Evolutionary conservation across 2,329 filamentous ascomycete genomes (phyloP).

Genomic region (Fusarium sp.): DNA sequence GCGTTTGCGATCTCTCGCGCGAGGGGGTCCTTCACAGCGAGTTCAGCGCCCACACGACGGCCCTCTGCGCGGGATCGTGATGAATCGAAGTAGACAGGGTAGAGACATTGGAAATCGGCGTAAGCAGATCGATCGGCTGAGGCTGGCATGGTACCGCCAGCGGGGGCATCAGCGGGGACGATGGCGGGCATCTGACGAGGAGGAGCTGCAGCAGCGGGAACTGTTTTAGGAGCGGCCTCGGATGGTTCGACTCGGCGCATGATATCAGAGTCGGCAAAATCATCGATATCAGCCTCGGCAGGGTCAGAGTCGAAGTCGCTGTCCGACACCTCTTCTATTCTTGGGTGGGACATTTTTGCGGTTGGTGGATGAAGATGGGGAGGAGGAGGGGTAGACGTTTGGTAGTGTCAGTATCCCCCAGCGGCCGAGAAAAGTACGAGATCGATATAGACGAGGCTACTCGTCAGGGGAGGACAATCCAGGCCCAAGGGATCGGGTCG

Average conservation of each 20-base stretch:
- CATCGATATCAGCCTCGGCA: conserved; percentile 83
- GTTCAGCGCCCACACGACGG: conserved; percentile 75
- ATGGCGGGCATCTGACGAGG: conserved; percentile 41
- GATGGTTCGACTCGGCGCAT: conserved; percentile 55
- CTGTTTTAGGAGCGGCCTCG: conserved; percentile 33
- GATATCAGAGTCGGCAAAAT: conserved; percentile 68
- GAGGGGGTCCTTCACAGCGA: conserved; percentile 85
- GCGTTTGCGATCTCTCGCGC: conserved; percentile 90
- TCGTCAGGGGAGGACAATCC: not conserved
- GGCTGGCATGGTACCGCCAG: conserved; percentile 43
- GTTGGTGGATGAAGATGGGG: not conserved
- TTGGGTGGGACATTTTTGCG: conserved; percentile 78
- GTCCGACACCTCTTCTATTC: conserved; percentile 93
- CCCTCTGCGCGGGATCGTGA: conserved; percentile 79
- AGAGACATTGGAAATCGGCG: conserved; percentile 86
- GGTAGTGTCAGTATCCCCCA: not conserved
- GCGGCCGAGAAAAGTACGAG: not conserved
- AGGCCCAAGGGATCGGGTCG: conserved; percentile 1
- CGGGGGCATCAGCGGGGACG: conserved; percentile 45
- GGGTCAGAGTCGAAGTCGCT: conserved; percentile 83
- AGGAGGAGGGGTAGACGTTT: not conserved
- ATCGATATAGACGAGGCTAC: not conserved
- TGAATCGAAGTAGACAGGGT: conserved; percentile 94
- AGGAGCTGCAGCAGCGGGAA: conserved; percentile 43
- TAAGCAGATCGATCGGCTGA: conserved; percentile 64